Base-by-base conservation (phyloP, 1,139 yeast genomes). In the Pneumocystis carinii region DNA sequence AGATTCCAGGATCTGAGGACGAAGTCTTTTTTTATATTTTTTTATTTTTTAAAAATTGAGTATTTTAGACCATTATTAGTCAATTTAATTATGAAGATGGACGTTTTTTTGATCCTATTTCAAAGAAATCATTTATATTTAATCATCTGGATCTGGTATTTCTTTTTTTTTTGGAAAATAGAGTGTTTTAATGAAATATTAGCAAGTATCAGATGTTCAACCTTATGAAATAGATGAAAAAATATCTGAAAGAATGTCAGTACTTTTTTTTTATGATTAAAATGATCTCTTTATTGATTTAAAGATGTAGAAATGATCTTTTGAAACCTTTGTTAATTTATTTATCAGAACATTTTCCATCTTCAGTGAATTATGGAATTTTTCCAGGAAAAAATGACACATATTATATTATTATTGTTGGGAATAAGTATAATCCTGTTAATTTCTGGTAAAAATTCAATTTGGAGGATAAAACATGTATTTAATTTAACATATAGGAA, bases 371-470 rank as follows among this genome's bases (percentile, higher is more conserved):
- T 1, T 72, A 73, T 61, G 81, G 79, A 7, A 78, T 81, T 2
- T 78, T 80, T 70, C 86, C 86, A 3, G 81, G 82, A 2, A 76
- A 77, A 8, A 29, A 39, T 69, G 82, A 81, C 66, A 75, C 67
- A 65, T 72, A 68, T 65, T 80, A 80, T 17, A 71, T 85, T 35
- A 76, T 86, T 12, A 78, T 89, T 36, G 81, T 86, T 62, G 95
- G 95, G 63, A 85, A 84, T 70, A 85, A 83, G 72, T 78, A 83
- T 69, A 89, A 86, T 72, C 83, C 87, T 61, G 79, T 80, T 62
- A 92, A 92, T 75, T 90, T 79, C 75, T 89, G 92, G 81, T 62
- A 64, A 15, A 53, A 29, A 12, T 17, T 7, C 7, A 19, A 8
- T 24, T 42, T 19, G n/a, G 3, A 14, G 10, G 1, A 8, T 42